Evolutionary conservation across 352 stramenopile genomes (phyloP).

Genomic region (Paralagenidium karlingii): DNA sequence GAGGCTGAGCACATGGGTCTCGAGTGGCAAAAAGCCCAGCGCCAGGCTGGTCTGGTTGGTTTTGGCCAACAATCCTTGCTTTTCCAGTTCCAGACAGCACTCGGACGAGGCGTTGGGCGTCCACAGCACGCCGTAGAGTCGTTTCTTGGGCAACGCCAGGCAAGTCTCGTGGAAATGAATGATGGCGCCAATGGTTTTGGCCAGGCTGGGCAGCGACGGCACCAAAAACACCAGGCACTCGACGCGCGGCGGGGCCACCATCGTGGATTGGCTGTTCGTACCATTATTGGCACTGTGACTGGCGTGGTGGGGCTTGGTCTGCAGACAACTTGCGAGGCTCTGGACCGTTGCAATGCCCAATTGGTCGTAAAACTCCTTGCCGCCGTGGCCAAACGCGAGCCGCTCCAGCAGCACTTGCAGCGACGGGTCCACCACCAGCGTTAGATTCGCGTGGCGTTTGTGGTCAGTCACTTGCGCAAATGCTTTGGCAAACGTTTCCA

Average conservation of each 20-base stretch:
- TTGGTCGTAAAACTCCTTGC: slow-evolving; percentile 45
- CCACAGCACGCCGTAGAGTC: slow-evolving; percentile 35
- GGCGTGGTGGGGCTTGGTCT: slow-evolving; percentile 9
- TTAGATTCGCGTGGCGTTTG: not conserved
- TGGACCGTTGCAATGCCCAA: slow-evolving; percentile 31
- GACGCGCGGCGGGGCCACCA: too few relatives aligned
- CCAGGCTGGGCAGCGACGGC: slow-evolving; percentile 28
- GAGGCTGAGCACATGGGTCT: slow-evolving; percentile 34
- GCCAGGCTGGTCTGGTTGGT: slow-evolving; percentile 35
- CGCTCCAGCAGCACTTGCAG: slow-evolving; percentile 51
- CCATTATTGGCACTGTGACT: not conserved
- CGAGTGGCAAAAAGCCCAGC: slow-evolving; percentile 45
- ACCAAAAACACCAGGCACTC: slow-evolving; percentile 46
- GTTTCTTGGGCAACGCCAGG: not conserved
- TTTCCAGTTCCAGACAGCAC: slow-evolving; percentile 59
- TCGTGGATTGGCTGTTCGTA: not conserved
- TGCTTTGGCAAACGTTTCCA: too few relatives aligned
- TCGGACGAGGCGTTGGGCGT: slow-evolving; percentile 39
- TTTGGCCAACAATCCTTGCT: slow-evolving; percentile 41
- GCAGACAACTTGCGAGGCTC: too few relatives aligned
- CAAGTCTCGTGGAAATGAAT: slow-evolving; percentile 3
- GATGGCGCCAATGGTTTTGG: slow-evolving; percentile 31
- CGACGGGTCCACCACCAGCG: slow-evolving; percentile 33
- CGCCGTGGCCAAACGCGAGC: slow-evolving; percentile 46
- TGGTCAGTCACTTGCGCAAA: slow-evolving; percentile 1